These are phyloP conservation scores for Sequoiadendron giganteum DNA, from an alignment of 75 land plant species.

Conservation along the genomic window DNA sequence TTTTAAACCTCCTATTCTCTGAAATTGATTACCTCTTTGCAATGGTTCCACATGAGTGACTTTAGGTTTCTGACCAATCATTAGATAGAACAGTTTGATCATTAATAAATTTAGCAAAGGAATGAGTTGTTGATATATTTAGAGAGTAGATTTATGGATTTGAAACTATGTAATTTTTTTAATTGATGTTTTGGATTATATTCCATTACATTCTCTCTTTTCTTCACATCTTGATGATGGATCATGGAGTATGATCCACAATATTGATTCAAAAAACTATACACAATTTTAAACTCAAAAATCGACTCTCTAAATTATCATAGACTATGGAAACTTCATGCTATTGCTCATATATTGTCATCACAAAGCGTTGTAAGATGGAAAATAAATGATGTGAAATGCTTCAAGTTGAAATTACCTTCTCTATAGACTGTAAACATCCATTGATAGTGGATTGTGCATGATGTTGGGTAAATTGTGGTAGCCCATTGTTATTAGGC, in stretches of 20 bases:
- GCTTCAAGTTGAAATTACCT: background rate
- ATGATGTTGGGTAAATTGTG: background rate
- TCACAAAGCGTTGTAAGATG: too few relatives aligned
- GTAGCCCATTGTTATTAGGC: background rate
- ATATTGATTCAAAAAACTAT: too few relatives aligned
- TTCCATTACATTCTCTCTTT: too few relatives aligned
- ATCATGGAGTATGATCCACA: too few relatives aligned
- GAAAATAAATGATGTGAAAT: background rate
- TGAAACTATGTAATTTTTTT: too few relatives aligned
- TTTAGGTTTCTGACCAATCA: background rate
- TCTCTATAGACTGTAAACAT: background rate
- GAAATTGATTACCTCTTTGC: background rate
- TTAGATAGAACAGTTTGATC: background rate
- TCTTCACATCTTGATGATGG: too few relatives aligned
- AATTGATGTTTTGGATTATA: too few relatives aligned
- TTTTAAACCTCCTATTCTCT: background rate
- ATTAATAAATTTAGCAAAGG: background rate
- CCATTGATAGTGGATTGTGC: background rate
- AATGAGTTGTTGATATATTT: background rate
- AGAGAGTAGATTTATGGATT: too few relatives aligned
- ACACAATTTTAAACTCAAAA: too few relatives aligned
- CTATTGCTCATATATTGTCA: too few relatives aligned
- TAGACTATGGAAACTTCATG: too few relatives aligned
- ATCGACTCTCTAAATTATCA: too few relatives aligned
- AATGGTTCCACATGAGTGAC: background rate